These are phyloP conservation scores for Calcarisporium arbuscula DNA, from an alignment of 2,329 filamentous ascomycete species.

Conservation along the genomic window DNA sequence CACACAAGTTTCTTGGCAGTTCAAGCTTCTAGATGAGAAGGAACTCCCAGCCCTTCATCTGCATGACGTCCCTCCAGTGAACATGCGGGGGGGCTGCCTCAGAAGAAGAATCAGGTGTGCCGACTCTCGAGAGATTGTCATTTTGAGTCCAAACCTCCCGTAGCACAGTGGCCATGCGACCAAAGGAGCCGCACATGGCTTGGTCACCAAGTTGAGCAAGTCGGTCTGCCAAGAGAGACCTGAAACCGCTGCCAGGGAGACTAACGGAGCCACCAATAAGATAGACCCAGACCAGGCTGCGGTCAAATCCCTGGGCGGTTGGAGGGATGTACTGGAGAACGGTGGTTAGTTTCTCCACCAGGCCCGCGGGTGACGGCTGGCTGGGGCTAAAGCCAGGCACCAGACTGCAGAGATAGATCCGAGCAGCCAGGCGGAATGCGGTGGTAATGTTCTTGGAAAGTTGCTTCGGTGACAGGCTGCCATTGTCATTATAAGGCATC, in stretches of 20 bases:
- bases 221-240: slow-evolving; percentile 70
- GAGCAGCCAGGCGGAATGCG: slow-evolving; percentile 84
- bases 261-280: slow-evolving; percentile 80
- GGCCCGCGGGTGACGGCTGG: slow-evolving; percentile 65
- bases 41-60: slow-evolving; percentile 85
- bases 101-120: slow-evolving; percentile 29
- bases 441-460: slow-evolving; percentile 83
- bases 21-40: slow-evolving; percentile 63
- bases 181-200: slow-evolving; percentile 78
- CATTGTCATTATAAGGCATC: slow-evolving; percentile 60
- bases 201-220: slow-evolving; percentile 67
- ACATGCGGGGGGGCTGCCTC: slow-evolving; percentile 55
- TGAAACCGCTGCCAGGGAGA: slow-evolving; percentile 66
- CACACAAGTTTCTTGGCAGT: slow-evolving; percentile 7
- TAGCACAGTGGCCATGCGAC: slow-evolving; percentile 71
- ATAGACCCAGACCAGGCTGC: slow-evolving; percentile 87
- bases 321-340: slow-evolving; percentile 77
- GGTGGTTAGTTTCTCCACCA: slow-evolving; percentile 71
- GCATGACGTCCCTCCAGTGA: slow-evolving; percentile 95
- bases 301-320: slow-evolving; percentile 78
- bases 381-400: slow-evolving; percentile 79
- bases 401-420: slow-evolving; percentile 94
- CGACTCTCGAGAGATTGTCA: slow-evolving; percentile 39
- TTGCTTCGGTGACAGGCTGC: slow-evolving; percentile 73
- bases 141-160: slow-evolving; percentile 81